Conservation (phyloP, 805 yeast species). For the Ascoidea tarda region DNA sequence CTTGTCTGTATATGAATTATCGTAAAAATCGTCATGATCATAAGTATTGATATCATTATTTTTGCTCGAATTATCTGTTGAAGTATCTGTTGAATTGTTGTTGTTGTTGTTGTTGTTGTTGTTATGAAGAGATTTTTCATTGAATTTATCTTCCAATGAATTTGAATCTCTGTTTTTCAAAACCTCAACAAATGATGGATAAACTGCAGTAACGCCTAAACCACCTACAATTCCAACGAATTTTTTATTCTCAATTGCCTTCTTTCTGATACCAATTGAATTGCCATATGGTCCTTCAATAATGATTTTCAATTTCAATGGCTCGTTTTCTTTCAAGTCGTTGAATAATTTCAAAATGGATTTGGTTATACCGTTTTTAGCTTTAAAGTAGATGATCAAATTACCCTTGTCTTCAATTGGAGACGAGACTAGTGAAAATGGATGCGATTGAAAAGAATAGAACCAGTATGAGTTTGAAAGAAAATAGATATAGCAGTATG, state of each 20-base stretch:
- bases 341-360: too few relatives aligned
- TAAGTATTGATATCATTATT: too few relatives aligned
- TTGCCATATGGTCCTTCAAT: not conserved
- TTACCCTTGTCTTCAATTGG: too few relatives aligned
- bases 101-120: too few relatives aligned
- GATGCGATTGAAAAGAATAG: not conserved
- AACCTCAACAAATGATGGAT: not conserved
- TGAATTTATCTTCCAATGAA: not conserved
- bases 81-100: too few relatives aligned
- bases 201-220: not conserved
- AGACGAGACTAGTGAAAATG: not conserved
- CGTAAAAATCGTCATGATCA: not conserved
- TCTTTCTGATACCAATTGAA: not conserved
- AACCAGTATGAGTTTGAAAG: not conserved
- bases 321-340: not conserved
- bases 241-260: too few relatives aligned
- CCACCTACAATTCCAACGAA: not conserved
- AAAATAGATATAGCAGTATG: not conserved
- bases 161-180: too few relatives aligned
- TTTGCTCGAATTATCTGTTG: not conserved
- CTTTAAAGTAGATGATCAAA: not conserved
- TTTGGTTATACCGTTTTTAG: not conserved
- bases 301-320: not conserved
- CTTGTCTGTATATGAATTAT: too few relatives aligned
- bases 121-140: not conserved